phyloP scores from a whole-genome alignment of 495 filamentous ascomycete species.

The Tuber magnatum region DNA sequence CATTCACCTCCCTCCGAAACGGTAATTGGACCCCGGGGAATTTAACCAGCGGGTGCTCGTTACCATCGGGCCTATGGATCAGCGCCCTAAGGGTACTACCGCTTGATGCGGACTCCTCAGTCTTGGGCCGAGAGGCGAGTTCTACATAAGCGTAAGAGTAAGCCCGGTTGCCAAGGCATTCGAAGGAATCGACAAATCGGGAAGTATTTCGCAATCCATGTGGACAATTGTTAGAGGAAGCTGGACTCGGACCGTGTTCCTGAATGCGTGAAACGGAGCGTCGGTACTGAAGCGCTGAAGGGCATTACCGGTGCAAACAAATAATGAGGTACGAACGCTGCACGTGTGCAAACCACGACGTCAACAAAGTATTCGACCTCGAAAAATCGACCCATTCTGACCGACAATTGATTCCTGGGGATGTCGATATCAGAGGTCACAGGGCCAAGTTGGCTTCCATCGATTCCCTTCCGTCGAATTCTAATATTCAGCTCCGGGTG shows the following conservation, averaged over 20 bases:
- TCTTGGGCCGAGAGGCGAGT: constrained; percentile 41
- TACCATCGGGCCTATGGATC: constrained; percentile 13
- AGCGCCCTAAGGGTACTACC: constrained; percentile 8
- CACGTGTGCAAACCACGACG: constrained; percentile 45
- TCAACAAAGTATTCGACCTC: constrained; percentile 51
- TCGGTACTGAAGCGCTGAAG: constrained; percentile 10
- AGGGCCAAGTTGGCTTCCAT: constrained; percentile 46
- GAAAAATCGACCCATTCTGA: constrained; percentile 39
- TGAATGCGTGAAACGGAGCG: constrained; percentile 18
- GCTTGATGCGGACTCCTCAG: neutral
- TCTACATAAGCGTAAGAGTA: constrained; percentile 38
- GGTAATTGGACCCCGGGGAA: neutral
- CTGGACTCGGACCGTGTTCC: constrained; percentile 49
- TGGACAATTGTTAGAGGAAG: constrained; percentile 53
- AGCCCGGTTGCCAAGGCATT: constrained; percentile 16
- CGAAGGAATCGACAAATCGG: constrained; percentile 11
- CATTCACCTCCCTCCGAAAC: neutral
- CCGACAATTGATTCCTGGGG: constrained; percentile 48
- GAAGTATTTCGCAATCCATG: constrained; percentile 43
- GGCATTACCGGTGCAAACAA: neutral
- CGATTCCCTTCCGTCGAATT: constrained; percentile 47
- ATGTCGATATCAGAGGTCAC: constrained; percentile 51
- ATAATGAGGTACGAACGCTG: constrained; percentile 41
- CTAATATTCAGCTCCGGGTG: constrained; percentile 42
- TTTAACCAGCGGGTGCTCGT: neutral